Evolutionary conservation across 2,329 filamentous ascomycete genomes (phyloP), one percentile per base, ranked within the genome.

Genomic region (Aciculosporium take): DNA sequence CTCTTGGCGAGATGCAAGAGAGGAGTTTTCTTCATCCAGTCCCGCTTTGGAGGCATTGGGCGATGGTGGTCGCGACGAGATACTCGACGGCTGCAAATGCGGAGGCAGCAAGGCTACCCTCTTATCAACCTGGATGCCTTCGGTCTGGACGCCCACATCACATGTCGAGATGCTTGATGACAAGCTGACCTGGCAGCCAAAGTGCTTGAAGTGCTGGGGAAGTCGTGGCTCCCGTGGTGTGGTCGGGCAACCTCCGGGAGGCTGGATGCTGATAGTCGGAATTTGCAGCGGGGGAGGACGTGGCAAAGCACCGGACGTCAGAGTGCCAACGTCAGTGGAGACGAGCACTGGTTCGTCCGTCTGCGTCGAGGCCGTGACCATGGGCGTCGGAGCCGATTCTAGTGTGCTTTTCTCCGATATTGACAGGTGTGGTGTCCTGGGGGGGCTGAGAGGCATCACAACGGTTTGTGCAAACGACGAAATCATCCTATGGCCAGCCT

Each of bases 181-280:
- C 10, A 65, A 41, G 36, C 55, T 62, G n/a, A 87, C 86, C 60
- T 98, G 91, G 52, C 82, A 89, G 15, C 78, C 79, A 48, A 82
- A 78, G 59, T 86, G 86, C 58, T 87, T 95, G 46, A 77, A 77
- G 43, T 88, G 79, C 41, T 87, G 87, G 24, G 94, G 79, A 41
- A 94, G 74, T 5, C 79, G 71, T 39, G 81, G 79, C 49, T 81
- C 76, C 37, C 73, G 74, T 2, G 86, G 86, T 2, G 86, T 87
- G 4, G 79, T 69, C n/a, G 89, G 87, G 37, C 83, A 76, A 42
- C 86, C 94, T 3, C 72, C 77, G 0, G 91, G 89, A 25, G 91
- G 91, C 51, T 94, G 84, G 39, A 98, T 85, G 42, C 85, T 83
- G 55, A 98, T 98, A 52, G 80, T 84, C 0, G 89, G 89, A 46